Conservation (phyloP, 768 basidiomycete genomes). For the Pleurotus sapidus region DNA sequence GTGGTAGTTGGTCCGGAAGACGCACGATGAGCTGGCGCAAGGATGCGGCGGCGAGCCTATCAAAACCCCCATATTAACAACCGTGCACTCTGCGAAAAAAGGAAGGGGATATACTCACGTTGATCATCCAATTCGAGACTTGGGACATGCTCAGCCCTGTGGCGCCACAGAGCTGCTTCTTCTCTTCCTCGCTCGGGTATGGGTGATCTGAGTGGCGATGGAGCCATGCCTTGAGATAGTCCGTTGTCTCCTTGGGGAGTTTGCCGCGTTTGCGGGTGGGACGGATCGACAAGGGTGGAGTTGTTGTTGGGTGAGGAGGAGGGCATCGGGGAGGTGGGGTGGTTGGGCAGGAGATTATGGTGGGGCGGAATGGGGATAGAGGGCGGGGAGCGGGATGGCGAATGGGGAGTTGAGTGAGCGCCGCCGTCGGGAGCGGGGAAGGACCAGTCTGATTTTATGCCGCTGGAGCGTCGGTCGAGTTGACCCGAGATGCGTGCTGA, state of each 20-base stretch:
- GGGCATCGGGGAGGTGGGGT: constrained; percentile 40
- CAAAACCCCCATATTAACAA: background rate
- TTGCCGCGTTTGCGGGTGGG: constrained; percentile 83
- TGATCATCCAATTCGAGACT: constrained; percentile 94
- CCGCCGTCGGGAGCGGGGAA: constrained; percentile 62
- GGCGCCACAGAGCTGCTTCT: constrained; percentile 83
- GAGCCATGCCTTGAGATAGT: constrained; percentile 86
- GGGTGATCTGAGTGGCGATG: constrained; percentile 88
- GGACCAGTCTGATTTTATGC: constrained; percentile 70
- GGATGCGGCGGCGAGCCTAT: constrained; percentile 78
- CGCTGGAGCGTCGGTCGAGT: constrained; percentile 56
- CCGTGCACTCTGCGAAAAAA: too few species aligned
- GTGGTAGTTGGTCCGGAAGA: constrained; percentile 77
- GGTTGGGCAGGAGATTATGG: constrained; percentile 12
- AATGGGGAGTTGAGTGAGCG: constrained; percentile 31
- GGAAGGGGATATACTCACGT: constrained; percentile 36
- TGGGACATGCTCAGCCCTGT: constrained; percentile 88
- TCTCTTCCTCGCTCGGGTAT: constrained; percentile 88
- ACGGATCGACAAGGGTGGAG: constrained; percentile 67
- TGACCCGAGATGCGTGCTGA: constrained; percentile 72
- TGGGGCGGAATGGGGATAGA: constrained; percentile 40
- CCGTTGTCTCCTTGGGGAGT: constrained; percentile 87
- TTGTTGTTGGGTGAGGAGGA: constrained; percentile 49
- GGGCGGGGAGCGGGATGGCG: constrained; percentile 42
- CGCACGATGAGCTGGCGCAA: constrained; percentile 77